Base-by-base conservation (phyloP, 1,284 basidiomycete species). In the Boletus semigastroideus region DNA sequence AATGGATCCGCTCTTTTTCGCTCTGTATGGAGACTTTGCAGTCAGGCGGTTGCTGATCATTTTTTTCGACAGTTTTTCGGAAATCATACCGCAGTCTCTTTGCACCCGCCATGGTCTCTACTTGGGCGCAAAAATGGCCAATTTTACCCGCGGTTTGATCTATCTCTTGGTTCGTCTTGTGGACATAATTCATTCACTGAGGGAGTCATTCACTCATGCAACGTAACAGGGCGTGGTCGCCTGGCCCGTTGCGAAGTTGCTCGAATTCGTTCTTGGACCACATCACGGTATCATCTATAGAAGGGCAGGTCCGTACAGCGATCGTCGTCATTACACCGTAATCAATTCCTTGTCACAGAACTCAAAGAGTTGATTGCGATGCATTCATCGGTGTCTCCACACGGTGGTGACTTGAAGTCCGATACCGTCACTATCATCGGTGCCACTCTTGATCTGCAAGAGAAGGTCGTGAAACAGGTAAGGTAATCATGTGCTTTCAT, bases 51-150 rank as follows among this genome's bases (percentile, higher is more conserved):
- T n/a, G n/a, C 44, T 61, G 17, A 55, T 28, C 12, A 2, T 12
- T 13, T 5, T 30, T 46, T 47, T 37, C 17, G 45, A 30, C 59
- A 90, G 91, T 56, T 93, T 93, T 66, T 75, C 90, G 44, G 94
- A 97, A 72, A 91, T 98, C 59, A 97, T 97, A 54, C 94, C 94
- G 0, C 84, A 92, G 72, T 90, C 87, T 4, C 73, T 95, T 8
- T 98, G 93, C 68, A 95, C 94, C 12, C 85, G 94, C 16, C 90
- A 96, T 74, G 95, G 95, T 22, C 79, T 98, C 3, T 87, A 88
- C 53, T 86, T 98, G 48, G 95, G 95, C 28, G 94, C 94, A 1
- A 90, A 89, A 61, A 92, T 94, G 78, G 92, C 92, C 0, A 84
- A 86, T 0, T 77, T 92, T 54, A 90, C 92, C 1, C 82, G 78